A percentile compares a stretch with the other conserved stretches of the same genome.
Evolutionary conservation across 176 grass and related monocot genomes (phyloP).

Genomic region (Carex scoparia): DNA sequence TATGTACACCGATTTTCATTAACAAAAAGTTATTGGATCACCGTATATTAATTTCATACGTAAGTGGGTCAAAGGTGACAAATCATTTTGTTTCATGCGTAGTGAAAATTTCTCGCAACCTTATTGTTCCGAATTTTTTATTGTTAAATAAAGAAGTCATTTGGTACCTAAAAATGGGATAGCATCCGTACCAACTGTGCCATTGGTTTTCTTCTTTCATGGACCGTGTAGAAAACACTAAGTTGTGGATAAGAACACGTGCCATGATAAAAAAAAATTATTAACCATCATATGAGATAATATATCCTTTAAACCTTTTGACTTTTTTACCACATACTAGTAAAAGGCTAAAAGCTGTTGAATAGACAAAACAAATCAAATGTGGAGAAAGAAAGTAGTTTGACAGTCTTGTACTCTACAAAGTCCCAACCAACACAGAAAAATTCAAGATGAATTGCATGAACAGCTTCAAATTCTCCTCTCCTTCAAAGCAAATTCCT

Average conservation of each 20-base stretch:
- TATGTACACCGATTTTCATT: too few species aligned
- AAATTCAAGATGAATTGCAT: neutral
- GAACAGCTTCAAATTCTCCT: neutral
- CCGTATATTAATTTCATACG: neutral
- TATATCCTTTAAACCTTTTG: neutral
- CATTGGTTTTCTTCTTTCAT: neutral
- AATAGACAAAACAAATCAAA: slow-evolving; percentile 4
- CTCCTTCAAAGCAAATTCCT: slow-evolving; percentile 3
- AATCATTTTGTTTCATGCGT: neutral
- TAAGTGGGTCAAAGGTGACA: neutral
- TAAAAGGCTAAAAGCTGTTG: neutral
- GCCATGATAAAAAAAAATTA: neutral
- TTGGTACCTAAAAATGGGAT: neutral
- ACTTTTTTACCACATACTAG: slow-evolving; percentile 16
- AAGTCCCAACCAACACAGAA: slow-evolving; percentile 13
- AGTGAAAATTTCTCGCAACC: neutral
- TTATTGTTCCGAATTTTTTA: neutral
- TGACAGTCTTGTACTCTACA: neutral
- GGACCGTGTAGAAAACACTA: neutral
- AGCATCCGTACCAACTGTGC: neutral
- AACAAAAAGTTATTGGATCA: neutral
- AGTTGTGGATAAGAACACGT: slow-evolving; percentile 22
- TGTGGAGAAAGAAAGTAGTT: slow-evolving; percentile 9
- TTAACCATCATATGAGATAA: neutral
- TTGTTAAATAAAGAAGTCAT: neutral